phyloP scores from a whole-genome alignment of 805 yeast species.

The Soucietia sequanensis region DNA sequence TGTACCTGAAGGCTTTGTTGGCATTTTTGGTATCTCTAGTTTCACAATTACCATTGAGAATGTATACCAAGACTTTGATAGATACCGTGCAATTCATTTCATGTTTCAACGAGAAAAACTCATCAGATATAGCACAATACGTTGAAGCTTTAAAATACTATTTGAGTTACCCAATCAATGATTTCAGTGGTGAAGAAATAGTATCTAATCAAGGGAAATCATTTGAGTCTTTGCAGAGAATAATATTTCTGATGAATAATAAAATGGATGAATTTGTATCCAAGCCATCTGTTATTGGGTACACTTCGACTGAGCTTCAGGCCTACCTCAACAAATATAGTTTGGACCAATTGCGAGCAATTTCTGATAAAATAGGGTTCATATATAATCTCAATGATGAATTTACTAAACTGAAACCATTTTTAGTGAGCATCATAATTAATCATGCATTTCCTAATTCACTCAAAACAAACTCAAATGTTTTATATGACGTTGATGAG shows the following conservation, averaged over 20 bases:
- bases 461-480: too few relatives aligned
- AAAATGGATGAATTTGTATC: constrained; percentile 5
- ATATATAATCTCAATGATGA: neutral
- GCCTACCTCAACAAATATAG: neutral
- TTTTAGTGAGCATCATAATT: neutral
- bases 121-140: neutral
- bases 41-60: constrained; percentile 5
- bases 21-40: constrained; percentile 3
- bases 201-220: too few relatives aligned
- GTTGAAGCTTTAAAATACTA: constrained; percentile 16
- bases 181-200: constrained; percentile 27
- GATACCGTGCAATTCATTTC: constrained; percentile 4
- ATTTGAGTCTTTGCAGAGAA: constrained; percentile 6
- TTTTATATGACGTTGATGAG: too few relatives aligned
- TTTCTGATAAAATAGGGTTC: neutral
- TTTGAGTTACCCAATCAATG: constrained; percentile 41
- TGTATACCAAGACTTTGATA: constrained; percentile 3
- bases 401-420: neutral
- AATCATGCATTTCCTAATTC: neutral
- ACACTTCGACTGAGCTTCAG: neutral
- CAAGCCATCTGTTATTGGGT: neutral
- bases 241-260: constrained; percentile 1
- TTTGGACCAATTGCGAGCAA: neutral
- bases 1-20: constrained; percentile 7
- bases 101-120: constrained; percentile 1